Evolutionary conservation across 1,284 basidiomycete genomes (phyloP).

Genomic region (Hypsizygus ulmarius): DNA sequence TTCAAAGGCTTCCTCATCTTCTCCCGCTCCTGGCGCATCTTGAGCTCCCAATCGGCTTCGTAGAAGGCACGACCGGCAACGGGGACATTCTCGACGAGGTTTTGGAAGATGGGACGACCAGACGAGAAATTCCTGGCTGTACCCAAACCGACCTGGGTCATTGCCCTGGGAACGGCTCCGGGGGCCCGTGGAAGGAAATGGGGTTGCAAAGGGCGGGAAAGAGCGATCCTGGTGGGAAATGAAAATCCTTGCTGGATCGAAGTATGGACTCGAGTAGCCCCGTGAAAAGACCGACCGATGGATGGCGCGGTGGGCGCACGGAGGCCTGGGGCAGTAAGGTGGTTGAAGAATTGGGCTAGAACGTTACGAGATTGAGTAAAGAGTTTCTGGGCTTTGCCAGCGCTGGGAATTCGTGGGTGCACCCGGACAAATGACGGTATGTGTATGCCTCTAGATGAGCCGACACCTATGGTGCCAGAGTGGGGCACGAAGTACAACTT

Average conservation of each 20-base stretch:
- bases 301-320: conserved; percentile 35
- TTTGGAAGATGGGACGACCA: conserved; percentile 70
- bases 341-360: conserved; percentile 52
- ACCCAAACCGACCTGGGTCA: conserved; percentile 68
- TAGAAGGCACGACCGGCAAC: conserved; percentile 64
- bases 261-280: conserved; percentile 34
- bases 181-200: conserved; percentile 59
- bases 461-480: conserved; percentile 26
- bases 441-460: conserved; percentile 42
- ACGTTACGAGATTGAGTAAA: conserved; percentile 53
- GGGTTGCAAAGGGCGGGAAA: conserved; percentile 41
- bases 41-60: conserved; percentile 66
- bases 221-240: conserved; percentile 49
- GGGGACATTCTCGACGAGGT: conserved; percentile 73
- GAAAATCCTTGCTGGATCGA: conserved; percentile 51
- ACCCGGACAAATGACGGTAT: conserved; percentile 31
- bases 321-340: conserved; percentile 56
- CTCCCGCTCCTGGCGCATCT: conserved; percentile 44
- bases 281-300: conserved; percentile 37
- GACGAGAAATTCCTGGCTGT: conserved; percentile 70
- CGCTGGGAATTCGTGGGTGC: conserved; percentile 28
- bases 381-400: conserved; percentile 43
- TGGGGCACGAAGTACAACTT: conserved; percentile 28
- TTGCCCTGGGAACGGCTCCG: conserved; percentile 41
- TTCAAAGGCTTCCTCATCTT: conserved; percentile 32